Base-by-base conservation (phyloP, 2,329 filamentous ascomycete species). In the Claviceps sp. region DNA sequence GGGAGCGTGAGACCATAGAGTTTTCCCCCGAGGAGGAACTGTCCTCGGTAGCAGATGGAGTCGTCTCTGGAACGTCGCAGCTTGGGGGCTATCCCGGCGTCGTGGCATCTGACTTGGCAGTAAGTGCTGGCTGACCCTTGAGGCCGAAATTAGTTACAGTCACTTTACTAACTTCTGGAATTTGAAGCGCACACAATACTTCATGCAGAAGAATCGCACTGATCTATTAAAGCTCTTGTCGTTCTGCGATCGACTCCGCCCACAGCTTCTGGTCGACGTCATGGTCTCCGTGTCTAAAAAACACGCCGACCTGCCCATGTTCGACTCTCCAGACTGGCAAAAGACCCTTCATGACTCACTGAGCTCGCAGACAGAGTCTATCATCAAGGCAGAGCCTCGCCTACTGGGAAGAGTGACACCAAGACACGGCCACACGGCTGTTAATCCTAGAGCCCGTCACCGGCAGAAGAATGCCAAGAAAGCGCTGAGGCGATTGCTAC, bases 271-370 rank as follows among this genome's bases (percentile, higher is more conserved):
- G 2, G 63, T 65, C 14, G 67, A 73, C 48, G 54, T 73, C 4
- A 61, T 72, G 26, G 66, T 70, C 8, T 70, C 69, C 2, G 64
- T 72, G n/a, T 67, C 71, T 7, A 70, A 65, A 52, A 67, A 62
- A 47, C 69, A 73, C 42, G 67, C 70, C 0, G 63, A 67, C n/a
- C 61, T 73, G 2, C 69, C 70, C 22, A 66, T 73, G 4, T 72
- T 72, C 52, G 59, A 65, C 53, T 66, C 66, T 0, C 70, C 70
- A 6, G 65, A 71, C 52, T 73, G 71, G 71, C 62, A 66, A 34
- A 45, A 6, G 11, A n/a, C 47, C 1, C 20, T 52, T 11, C 7
- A 26, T 16, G 47, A 54, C 14, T 56, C 61, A 37, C 22, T 51
- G 3, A 22, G 43, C 34, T 37, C 45, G 41, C n/a, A 40, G 41